Base-by-base conservation (phyloP, 1,139 yeast genomes). In the Saccharomyces hybrid region DNA sequence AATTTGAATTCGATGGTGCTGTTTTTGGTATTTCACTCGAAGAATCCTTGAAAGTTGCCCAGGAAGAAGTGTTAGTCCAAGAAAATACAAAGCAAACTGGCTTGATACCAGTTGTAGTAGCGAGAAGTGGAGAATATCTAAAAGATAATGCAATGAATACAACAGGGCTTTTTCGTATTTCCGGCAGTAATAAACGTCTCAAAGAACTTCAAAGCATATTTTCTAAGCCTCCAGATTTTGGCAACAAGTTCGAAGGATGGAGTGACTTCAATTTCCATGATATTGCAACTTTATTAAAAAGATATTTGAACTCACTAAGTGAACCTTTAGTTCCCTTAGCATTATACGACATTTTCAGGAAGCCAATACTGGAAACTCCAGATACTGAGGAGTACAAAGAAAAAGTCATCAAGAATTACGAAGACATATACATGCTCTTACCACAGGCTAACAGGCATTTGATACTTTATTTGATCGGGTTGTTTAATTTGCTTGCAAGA, bases 111-210 rank as follows among this genome's bases (percentile, higher is more conserved):
- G 57, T 63, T 3, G 87, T 91, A 16, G 95, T 91, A 31, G 98
- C 97, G 30, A 87, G 88, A 63, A 90, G 97, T 71, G 97, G 97
- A 1, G 82, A 86, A 1, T 89, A 72, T 65, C 73, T 91, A 56
- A 90, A 91, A 66, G 80, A 80, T 54, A 82, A 87, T 60, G 95
- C 88, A 7, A 70, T 85, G 47, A 75, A 76, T 20, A 84, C 86
- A 1, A 95, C 89, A 69, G 98, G 98, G 2, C 86, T 93, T 11
- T 91, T 93, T 68, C 76, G 98, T 57, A 86, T 90, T 1, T 91
- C 95, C 1, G 98, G 98, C 4, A 84, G 95, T 7, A 85, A 90
- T 27, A 86, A 88, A 66, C 78, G 97, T 54, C 82, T 91, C 47
- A 86, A 87, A 62, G 93, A 88, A 61, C 75, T 91, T 49, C 97